Base-by-base conservation (phyloP, 129 eudicot genomes). In the Erigeron canadensis region DNA sequence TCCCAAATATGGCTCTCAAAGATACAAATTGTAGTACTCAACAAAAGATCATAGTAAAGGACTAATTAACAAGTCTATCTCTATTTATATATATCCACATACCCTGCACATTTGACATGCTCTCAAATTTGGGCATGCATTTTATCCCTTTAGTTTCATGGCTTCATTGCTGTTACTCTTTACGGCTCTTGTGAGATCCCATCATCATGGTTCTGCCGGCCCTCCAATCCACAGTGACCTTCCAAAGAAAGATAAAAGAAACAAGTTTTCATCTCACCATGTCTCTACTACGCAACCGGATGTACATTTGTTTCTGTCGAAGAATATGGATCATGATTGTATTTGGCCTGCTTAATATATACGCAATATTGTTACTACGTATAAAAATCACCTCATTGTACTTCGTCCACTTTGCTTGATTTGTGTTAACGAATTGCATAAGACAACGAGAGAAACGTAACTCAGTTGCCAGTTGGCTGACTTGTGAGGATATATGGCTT, bases 101-200 rank as follows among this genome's bases (percentile, higher is more conserved):
- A 47, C 22, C 8, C 19, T 67, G 47, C 41, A 23, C 68, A 44
- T 43, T 45, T 13, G 18, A 5, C 41, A 19, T 47, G 21, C 5
- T 66, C 59, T 64, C n/a, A 65, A 65, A 11, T 13, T 21, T 5
- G 66, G 17, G 71, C 37, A 11, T 46, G 44, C 60, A 47, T 67
- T 48, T 6, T 28, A 47, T 63, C 4, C 34, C 47, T 8, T 19
- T 47, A 21, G 58, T 67, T 21, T 6, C 13, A 68, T 71, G 75
- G 65, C 75, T 71, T 71, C 75, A 43, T 71, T 71, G 75, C 42
- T 70, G 54, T 70, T 70, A 65, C 75, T 70, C 22, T 55, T 71
- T 53, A 70, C 65, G 13, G 75, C 65, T 71, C 75, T 71, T 71
- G 39, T 71, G 65, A 56, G 64, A 43, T 28, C 34, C 34, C 73